A percentile compares a stretch with the other conserved stretches of the same genome.
Conservation (phyloP, 2,329 filamentous ascomycete genomes). For the Fusarium fujikuroi region DNA sequence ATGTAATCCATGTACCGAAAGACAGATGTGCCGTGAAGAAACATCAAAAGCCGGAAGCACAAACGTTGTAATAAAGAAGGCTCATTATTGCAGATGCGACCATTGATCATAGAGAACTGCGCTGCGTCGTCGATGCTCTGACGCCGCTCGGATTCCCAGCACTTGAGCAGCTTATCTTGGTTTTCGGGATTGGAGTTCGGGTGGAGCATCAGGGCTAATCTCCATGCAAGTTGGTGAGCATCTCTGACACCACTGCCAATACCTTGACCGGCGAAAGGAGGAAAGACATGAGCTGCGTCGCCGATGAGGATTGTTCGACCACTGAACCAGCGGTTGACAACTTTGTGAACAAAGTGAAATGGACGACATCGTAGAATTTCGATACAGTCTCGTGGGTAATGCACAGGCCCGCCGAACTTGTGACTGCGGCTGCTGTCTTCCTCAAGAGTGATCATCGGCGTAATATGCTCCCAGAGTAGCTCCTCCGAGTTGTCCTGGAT, state of each 20-base stretch:
- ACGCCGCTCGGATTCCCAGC: not conserved
- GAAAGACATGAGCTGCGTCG: not conserved
- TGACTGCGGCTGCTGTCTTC: not conserved
- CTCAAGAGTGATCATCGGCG: not conserved
- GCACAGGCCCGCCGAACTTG: not conserved
- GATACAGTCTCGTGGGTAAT: not conserved
- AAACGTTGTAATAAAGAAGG: not conserved
- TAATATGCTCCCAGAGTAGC: not conserved
- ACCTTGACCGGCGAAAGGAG: not conserved
- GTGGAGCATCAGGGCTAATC: not conserved
- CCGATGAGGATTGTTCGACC: not conserved
- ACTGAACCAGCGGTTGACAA: not conserved
- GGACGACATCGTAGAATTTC: not conserved
- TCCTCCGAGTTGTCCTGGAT: not conserved
- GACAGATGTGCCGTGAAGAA: fast-evolving
- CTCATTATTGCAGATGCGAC: not conserved
- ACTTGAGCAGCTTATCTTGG: not conserved
- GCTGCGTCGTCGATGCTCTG: not conserved
- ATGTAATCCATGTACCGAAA: not conserved
- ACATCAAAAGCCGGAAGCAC: not conserved
- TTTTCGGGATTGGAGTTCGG: not conserved
- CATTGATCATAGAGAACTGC: not conserved
- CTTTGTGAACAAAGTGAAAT: not conserved
- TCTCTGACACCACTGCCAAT: not conserved
- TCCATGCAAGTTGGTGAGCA: not conserved